Evolutionary conservation across 2,329 filamentous ascomycete genomes (phyloP).

Genomic region (Exutisphaerella laricina): DNA sequence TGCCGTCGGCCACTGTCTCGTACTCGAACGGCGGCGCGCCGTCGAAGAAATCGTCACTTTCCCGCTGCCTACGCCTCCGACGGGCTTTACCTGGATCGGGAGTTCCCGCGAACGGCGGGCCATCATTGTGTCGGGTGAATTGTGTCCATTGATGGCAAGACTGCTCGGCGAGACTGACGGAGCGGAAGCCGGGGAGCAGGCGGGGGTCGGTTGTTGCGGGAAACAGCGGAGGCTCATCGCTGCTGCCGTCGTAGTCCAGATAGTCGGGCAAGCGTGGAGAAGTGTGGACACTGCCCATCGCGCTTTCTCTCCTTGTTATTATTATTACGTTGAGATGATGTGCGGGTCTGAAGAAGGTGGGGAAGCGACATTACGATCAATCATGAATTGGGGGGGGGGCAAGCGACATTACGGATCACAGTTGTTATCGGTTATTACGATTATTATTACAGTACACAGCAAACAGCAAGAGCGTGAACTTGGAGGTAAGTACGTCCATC

Average conservation of each 20-base stretch:
- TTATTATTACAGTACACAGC: no score
- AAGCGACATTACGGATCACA: no score
- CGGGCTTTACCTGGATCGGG: constrained; percentile 19
- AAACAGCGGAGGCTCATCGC: background rate
- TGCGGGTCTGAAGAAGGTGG: no score
- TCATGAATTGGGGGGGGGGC: no score
- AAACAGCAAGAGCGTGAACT: no score
- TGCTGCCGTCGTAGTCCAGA: background rate
- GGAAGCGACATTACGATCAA: no score
- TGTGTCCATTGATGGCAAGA: constrained; percentile 15
- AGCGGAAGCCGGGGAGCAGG: constrained; percentile 17
- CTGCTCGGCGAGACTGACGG: constrained; percentile 20
- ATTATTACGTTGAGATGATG: no score
- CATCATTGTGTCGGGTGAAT: constrained; percentile 16
- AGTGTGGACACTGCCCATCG: constrained; percentile 1
- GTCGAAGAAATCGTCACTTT: constrained; percentile 17
- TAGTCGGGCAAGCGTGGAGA: constrained; percentile 1
- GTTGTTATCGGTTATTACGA: no score
- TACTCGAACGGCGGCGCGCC: constrained; percentile 20
- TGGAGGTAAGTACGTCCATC: no score
- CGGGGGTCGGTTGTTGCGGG: background rate
- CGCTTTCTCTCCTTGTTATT: no score
- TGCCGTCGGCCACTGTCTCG: constrained; percentile 24
- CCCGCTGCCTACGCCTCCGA: constrained; percentile 18
- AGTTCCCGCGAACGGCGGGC: constrained; percentile 19